Percentiles rank a stretch among this genome's conserved stretches.
phyloP scores from a whole-genome alignment of 192 early-diverging fungal species.

The Obelidium mucronatum region DNA sequence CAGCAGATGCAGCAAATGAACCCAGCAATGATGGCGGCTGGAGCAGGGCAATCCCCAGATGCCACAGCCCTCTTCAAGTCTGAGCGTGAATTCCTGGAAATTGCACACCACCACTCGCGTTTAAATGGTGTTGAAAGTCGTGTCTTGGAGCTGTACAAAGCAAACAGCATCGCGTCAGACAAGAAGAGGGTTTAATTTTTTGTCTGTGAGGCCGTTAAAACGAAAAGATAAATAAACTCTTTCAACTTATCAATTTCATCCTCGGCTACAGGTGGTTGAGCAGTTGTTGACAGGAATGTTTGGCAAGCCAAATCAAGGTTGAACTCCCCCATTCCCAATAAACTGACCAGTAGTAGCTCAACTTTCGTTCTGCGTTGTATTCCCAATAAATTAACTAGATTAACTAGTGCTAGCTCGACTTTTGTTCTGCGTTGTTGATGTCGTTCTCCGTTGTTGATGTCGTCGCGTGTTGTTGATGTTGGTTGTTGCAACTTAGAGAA shows the following conservation, averaged over 20 bases:
- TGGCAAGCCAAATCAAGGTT: no score
- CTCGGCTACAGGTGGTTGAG: not conserved
- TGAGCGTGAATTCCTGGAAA: constrained; percentile 86
- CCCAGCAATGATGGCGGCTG: constrained; percentile 63
- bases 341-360: not conserved
- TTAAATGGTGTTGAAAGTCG: constrained; percentile 82
- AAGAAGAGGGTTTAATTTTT: constrained; percentile 16
- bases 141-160: constrained; percentile 63
- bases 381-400: no score
- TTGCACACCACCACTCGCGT: constrained; percentile 79
- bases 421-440: no score
- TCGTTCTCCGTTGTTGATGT: no score
- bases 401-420: no score
- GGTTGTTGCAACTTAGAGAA: no score
- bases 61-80: constrained; percentile 87
- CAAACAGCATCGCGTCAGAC: not conserved
- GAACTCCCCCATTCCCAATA: not conserved
- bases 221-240: not conserved
- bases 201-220: not conserved
- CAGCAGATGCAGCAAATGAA: constrained; percentile 90
- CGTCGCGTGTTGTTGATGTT: no score
- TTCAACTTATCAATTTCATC: not conserved
- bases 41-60: constrained; percentile 76
- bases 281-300: no score
- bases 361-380: no score